Conservation (phyloP, 495 filamentous ascomycete genomes). For the Hypoxylon intermedium region DNA sequence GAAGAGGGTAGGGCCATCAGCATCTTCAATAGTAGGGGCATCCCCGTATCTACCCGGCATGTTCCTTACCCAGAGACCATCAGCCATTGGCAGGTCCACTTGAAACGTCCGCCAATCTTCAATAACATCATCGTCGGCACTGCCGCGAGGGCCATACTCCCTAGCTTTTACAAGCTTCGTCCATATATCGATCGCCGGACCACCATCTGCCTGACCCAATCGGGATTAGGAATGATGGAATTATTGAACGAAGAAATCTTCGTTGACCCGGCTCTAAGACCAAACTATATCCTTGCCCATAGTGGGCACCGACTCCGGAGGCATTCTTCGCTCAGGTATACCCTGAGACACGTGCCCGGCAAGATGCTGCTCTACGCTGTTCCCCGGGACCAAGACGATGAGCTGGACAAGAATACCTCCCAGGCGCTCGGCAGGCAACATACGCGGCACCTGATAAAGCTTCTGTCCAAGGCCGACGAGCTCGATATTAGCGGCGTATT, state of each 20-base stretch:
- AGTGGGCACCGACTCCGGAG: constrained; percentile 65
- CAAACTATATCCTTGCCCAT: constrained; percentile 78
- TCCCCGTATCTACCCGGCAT: constrained; percentile 12
- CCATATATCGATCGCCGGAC: constrained; percentile 74
- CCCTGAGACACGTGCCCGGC: constrained; percentile 32
- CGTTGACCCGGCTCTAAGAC: constrained; percentile 65
- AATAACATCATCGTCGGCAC: constrained; percentile 76
- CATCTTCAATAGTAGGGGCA: constrained; percentile 10
- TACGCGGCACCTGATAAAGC: constrained; percentile 38
- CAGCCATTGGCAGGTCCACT: background rate
- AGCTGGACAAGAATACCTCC: constrained; percentile 18
- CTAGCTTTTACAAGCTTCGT: constrained; percentile 63
- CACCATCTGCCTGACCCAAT: constrained; percentile 81
- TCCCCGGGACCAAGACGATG: constrained; percentile 14
- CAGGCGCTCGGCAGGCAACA: constrained; percentile 34
- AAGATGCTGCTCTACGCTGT: constrained; percentile 20
- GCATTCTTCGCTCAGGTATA: constrained; percentile 58
- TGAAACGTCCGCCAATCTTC: constrained; percentile 51
- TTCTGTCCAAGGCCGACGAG: constrained; percentile 39
- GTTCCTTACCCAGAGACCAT: constrained; percentile 27
- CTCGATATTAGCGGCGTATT: constrained; percentile 40
- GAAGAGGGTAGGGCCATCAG: constrained; percentile 30
- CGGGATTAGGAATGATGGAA: constrained; percentile 84
- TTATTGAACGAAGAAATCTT: constrained; percentile 72
- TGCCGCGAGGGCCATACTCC: constrained; percentile 61